Evolutionary conservation across 2,329 filamentous ascomycete genomes (phyloP).

Genomic region (Exophiala aquamarina): DNA sequence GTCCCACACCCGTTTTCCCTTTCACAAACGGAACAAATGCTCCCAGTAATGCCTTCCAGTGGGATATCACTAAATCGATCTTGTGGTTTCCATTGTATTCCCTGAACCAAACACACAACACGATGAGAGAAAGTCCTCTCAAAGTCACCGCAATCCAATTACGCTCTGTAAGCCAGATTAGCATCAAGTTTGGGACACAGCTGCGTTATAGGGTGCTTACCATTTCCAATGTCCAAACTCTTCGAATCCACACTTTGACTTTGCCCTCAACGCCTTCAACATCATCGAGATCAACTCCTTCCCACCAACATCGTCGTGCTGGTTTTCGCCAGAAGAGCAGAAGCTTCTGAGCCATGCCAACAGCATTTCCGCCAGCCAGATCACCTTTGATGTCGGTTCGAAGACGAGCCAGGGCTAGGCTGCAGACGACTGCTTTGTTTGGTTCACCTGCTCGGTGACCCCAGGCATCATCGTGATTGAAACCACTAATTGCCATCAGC

Average conservation of each 20-base stretch:
- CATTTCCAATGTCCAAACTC: conserved; percentile 99
- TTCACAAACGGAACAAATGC: conserved; percentile 1
- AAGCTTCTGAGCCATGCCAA: conserved; percentile 98
- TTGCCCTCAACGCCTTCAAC: conserved; percentile 89
- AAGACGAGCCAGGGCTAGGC: conserved; percentile 85
- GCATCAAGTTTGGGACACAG: too few relatives aligned
- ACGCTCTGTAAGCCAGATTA: conserved; percentile 61
- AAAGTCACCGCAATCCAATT: conserved; percentile 70
- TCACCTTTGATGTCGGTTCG: conserved; percentile 86
- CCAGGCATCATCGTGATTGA: conserved; percentile 94
- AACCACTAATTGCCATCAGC: conserved; percentile 63
- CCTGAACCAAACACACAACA: conserved; percentile 2
- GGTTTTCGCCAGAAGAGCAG: conserved; percentile 98
- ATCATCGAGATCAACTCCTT: conserved; percentile 86
- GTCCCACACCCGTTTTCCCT: not conserved
- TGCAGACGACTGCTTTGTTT: conserved; percentile 98
- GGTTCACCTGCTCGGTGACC: conserved; percentile 96
- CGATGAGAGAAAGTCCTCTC: not conserved
- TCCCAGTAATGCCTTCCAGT: conserved; percentile 11
- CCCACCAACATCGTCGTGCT: conserved; percentile 97
- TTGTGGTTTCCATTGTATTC: not conserved
- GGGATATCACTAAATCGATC: conserved; percentile 12
- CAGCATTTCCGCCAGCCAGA: conserved; percentile 70
- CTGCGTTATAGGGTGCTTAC: conserved; percentile 42
- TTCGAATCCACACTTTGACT: conserved; percentile 96